Evolutionary conservation across 768 basidiomycete species (phyloP), one percentile per base, ranked within the genome.

Genomic region (Lactarius pseudohatsudake): DNA sequence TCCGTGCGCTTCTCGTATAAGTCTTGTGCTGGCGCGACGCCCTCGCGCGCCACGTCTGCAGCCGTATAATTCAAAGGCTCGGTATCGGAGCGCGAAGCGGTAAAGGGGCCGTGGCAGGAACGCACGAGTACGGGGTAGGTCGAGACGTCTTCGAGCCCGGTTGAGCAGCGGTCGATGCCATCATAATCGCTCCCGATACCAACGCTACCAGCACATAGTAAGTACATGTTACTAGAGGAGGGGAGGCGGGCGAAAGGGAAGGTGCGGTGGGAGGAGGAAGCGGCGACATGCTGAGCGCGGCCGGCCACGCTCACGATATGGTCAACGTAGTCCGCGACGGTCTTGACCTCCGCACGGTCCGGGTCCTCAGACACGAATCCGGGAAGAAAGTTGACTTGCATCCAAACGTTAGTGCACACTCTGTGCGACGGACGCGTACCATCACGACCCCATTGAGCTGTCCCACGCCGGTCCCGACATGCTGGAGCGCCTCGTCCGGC

Each of bases 371-470:
- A 87, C 41, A 93, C 80, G 70, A 90, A 94, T 22, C 72, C 71
- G 0, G 92, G 86, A 4, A 84, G 82, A 74, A 94, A 94, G 75
- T 95, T 97, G 72, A 96, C 84, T 90, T 92, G 69, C 4, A 3
- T 26, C 22, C 22, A 22, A 11, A 50, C 10, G 10, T 47, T n/a
- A 47, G n/a, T 26, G 0, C n/a, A 50, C 45, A 36, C 36, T 26
- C 10, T 9, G 32, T 34, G 32, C 32, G 32, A 34, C 4, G 7
- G 9, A 61, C 16, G 28, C 15, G 30, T 56, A 90, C 92, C 94
- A 96, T 96, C 54, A 97, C 83, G n/a, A 98, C 85, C 2, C 84
- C 92, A 72, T 98, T 94, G 7, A 79, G 87, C 79, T 93, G 83
- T n/a, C 83, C 85, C 64, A 81, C 75, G 8, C 81, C 84, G 2